Base-by-base conservation (phyloP, 257 asterid genomes). In the Solanum bulbocastanum region DNA sequence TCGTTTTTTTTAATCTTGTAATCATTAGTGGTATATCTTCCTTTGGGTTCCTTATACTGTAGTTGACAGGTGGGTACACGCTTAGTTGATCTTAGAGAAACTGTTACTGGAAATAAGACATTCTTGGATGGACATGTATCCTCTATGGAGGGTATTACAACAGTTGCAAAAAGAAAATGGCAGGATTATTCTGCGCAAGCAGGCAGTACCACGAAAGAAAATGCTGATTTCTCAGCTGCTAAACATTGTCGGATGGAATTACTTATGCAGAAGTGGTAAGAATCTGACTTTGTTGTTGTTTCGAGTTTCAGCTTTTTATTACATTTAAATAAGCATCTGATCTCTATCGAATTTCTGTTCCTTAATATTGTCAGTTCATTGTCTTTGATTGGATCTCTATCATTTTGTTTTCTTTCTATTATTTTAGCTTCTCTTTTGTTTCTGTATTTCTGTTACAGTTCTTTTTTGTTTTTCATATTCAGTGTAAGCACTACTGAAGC, bases 221-320 rank as follows among this genome's bases (percentile, higher is more conserved):
- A 83, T 93, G 94, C 96, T 30, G 95, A 93, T 83, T 93, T 93
- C 90, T 92, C 96, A 79, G 98, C 94, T 78, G 94, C 98, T 85
- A 96, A 96, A 92, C 98, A 95, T 92, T 93, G 98, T 90, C 95
- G 98, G 83, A 89, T 96, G 95, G 98, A 96, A 90, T 89, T 90
- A 60, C 92, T 96, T 83, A 60, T 92, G 87, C 98, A 95, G 88
- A 91, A 96, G 72, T 93, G 98, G 98, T 96, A 71, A 56, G 36
- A 25, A 62, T 36, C 36, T n/a, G 36, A 25, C 37, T 20, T 52
- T 78, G 12, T 60, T 68, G 25, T 89, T 87, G 27, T 27, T 27
- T 46, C 6, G 14, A 27, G 69, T 82, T 18, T 82, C 69, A 30
- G 85, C 30, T 2, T 30, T 49, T 82, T 82, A 14, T 49, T 27